Evolutionary conservation across 1,284 basidiomycete genomes (phyloP), one percentile per base, ranked within the genome.

Genomic region (Omphalotus olearius): DNA sequence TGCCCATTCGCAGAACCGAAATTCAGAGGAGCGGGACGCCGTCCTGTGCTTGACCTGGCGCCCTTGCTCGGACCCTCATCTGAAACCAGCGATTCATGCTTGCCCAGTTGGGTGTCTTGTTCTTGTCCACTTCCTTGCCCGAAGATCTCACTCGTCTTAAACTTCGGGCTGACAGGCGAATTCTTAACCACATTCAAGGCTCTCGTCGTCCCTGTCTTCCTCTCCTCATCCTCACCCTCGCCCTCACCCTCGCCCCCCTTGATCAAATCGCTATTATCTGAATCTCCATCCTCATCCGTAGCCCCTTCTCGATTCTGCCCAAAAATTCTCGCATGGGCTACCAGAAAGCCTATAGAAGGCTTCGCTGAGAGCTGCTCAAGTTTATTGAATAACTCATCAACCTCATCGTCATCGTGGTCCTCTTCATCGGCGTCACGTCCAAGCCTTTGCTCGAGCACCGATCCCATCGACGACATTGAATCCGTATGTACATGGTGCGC

Each of bases 161-260:
- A 33, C 7, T 7, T 33, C 9, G 30, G 30, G 9, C 30, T 33
- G 7, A 33, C 30, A 26, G 48, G 48, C 16, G 33, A 35, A 33
- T 36, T 38, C 30, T 52, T 52, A 1, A 47, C 30, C 9, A 52
- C 41, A 37, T 52, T 52, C 30, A 52, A 47, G 5, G 45, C 45
- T 13, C 38, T 25, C 7, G 51, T 52, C 9, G 51, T 52, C 7
- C 30, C 16, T 4, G 26, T 18, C 13, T 2, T 6, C 25, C 6
- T n/a, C 16, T 25, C 26, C 4, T 13, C 13, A 2, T 9, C 30
- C 13, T 33, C 30, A 9, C 30, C 30, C 30, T 33, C 26, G 5
- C 26, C 10, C 10, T 28, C 26, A 5, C 26, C 26, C 26, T n/a
- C 26, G 16, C 42, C 42, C 1, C 41, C 40, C 30, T 25, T 50